Conservation (phyloP, 208 protist genomes). For the Trypanosoma platydactyli region DNA sequence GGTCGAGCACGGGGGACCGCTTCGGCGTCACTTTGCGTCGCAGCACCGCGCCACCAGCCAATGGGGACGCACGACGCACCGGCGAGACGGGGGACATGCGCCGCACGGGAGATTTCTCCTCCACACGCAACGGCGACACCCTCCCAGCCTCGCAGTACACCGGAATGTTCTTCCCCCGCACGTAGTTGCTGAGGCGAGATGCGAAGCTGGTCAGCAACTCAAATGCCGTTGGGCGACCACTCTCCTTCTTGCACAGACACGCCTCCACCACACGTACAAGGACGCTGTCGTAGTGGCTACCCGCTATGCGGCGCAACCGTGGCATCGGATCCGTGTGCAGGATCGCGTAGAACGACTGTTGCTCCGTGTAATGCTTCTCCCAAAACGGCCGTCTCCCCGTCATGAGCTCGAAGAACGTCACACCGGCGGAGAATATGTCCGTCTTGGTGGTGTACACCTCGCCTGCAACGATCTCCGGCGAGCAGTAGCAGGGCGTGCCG, state of each 20-base stretch:
- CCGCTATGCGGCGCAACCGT: constrained; percentile 29
- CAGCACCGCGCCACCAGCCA: not conserved
- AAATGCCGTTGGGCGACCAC: constrained; percentile 46
- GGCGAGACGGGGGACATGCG: constrained; percentile 24
- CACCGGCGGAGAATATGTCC: constrained; percentile 93
- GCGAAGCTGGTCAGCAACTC: constrained; percentile 52
- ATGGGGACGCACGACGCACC: constrained; percentile 6
- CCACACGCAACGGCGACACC: constrained; percentile 15
- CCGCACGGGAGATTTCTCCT: constrained; percentile 12
- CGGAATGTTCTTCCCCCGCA: constrained; percentile 41
- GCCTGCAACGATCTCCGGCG: constrained; percentile 89
- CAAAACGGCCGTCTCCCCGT: constrained; percentile 72
- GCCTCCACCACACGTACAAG: constrained; percentile 42
- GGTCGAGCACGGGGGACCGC: not conserved
- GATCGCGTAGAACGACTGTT: constrained; percentile 52
- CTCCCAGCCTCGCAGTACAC: constrained; percentile 26
- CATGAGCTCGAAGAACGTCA: constrained; percentile 88
- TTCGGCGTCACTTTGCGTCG: constrained; percentile 1
- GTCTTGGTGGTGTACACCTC: constrained; percentile 91
- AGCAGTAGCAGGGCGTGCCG: constrained; percentile 92
- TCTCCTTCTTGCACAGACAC: constrained; percentile 68
- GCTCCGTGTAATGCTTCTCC: constrained; percentile 44
- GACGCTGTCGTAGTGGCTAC: constrained; percentile 33
- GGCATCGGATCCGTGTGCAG: constrained; percentile 62
- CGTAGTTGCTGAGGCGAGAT: constrained; percentile 35